phyloP scores from a whole-genome alignment of 805 yeast species.

The Candida yuanshanica region DNA sequence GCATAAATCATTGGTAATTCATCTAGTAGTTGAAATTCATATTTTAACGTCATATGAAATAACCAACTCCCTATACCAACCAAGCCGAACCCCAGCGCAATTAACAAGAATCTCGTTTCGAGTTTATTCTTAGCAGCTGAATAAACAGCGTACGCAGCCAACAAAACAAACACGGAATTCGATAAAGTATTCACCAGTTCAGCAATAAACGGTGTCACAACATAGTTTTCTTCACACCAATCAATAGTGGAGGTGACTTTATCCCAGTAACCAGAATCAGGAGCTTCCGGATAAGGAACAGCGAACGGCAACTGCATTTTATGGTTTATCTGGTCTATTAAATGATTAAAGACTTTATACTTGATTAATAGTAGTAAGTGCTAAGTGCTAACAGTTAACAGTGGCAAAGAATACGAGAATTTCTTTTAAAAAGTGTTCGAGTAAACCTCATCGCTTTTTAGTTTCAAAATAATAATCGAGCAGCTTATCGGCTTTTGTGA shows the following conservation, averaged over 20 bases:
- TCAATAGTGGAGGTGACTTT: constrained; percentile 89
- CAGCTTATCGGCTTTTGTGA: too few relatives aligned
- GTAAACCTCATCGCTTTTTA: too few relatives aligned
- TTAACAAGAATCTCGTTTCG: constrained; percentile 65
- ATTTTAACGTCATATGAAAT: constrained; percentile 92
- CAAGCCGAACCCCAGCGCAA: constrained; percentile 73
- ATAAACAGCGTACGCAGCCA: constrained; percentile 60
- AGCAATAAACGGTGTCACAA: constrained; percentile 78
- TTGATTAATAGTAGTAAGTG: too few relatives aligned
- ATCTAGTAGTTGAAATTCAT: constrained; percentile 86
- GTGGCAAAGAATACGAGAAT: too few relatives aligned
- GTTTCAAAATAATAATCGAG: too few relatives aligned
- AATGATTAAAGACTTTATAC: too few relatives aligned
- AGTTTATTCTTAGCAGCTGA: constrained; percentile 55
- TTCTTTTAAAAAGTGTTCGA: too few relatives aligned
- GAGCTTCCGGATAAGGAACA: constrained; percentile 49
- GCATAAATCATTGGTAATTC: constrained; percentile 98
- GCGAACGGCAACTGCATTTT: constrained; percentile 43
- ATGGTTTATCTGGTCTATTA: too few relatives aligned
- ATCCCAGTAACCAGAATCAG: constrained; percentile 70
- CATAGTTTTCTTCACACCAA: constrained; percentile 98
- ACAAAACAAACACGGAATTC: constrained; percentile 49
- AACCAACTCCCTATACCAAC: constrained; percentile 95
- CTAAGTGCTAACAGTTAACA: too few relatives aligned
- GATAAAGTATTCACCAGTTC: constrained; percentile 87